phyloP scores from a whole-genome alignment of 768 basidiomycete genomes.

The Lyophyllum atratum region DNA sequence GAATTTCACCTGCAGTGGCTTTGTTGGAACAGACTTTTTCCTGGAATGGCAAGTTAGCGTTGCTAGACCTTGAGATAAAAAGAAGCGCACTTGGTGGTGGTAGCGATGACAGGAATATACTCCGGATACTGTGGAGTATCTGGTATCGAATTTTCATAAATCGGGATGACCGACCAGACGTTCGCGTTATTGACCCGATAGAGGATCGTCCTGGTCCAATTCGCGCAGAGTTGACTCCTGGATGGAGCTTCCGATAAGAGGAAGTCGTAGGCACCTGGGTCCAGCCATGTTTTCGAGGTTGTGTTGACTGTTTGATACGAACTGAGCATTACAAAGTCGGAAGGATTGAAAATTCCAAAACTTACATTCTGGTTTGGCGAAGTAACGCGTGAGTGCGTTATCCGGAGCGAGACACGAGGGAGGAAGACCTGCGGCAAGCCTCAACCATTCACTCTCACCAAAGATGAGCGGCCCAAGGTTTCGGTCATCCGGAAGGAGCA shows the following conservation, averaged over 20 bases:
- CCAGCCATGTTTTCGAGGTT: not conserved
- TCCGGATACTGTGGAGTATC: not conserved
- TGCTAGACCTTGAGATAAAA: not conserved
- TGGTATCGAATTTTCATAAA: not conserved
- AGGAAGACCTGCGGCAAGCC: not conserved
- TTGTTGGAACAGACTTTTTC: too few relatives aligned
- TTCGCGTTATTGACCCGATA: not conserved
- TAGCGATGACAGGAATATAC: not conserved
- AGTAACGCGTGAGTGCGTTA: not conserved
- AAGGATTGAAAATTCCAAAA: not conserved
- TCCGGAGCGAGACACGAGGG: not conserved
- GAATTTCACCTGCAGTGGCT: not conserved
- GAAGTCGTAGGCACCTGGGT: not conserved
- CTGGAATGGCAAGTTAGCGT: not conserved
- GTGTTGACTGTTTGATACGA: not conserved
- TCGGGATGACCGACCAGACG: not conserved
- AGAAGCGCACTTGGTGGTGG: not conserved
- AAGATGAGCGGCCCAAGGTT: not conserved
- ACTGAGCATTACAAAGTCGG: not conserved
- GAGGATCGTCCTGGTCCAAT: not conserved
- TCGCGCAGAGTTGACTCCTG: not conserved
- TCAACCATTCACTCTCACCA: not conserved
- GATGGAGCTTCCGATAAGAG: not conserved
- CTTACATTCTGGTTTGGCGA: not conserved
- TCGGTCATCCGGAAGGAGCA: not conserved